phyloP scores from a whole-genome alignment of 2,329 filamentous ascomycete genomes.

The Coleophoma eucalyptorum region DNA sequence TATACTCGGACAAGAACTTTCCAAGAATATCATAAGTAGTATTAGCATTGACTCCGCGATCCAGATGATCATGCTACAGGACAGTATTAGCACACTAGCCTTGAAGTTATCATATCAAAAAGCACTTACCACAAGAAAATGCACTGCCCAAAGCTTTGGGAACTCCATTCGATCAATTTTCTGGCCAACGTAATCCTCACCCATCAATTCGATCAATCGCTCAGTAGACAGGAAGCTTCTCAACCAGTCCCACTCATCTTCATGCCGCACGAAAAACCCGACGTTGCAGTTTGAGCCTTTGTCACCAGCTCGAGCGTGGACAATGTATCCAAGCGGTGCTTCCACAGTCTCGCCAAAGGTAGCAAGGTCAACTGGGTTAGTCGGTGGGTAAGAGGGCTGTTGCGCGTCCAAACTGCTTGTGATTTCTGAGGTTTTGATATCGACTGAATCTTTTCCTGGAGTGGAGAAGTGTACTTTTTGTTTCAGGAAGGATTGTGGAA shows the following conservation, averaged over 20 bases:
- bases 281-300: constrained; percentile 31
- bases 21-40: constrained; percentile 10
- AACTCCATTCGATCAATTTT: background rate
- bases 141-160: background rate
- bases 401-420: background rate
- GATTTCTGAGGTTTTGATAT: constrained; percentile 4
- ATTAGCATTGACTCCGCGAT: constrained; percentile 20
- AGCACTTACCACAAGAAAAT: background rate
- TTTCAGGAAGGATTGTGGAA: constrained; percentile 14
- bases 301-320: constrained; percentile 10
- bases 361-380: constrained; percentile 8
- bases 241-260: constrained; percentile 35
- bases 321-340: background rate
- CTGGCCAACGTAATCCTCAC: background rate
- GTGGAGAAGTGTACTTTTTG: constrained; percentile 12
- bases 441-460: constrained; percentile 14
- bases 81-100: background rate
- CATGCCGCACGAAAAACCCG: constrained; percentile 33
- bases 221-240: constrained; percentile 12
- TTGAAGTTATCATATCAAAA: background rate
- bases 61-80: constrained; percentile 30
- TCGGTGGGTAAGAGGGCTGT: constrained; percentile 3
- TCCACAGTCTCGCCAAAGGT: constrained; percentile 10
- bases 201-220: background rate
- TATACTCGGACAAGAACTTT: constrained; percentile 15